Conservation (phyloP, 2,329 filamentous ascomycete genomes). For the Sporothrix curviconia region DNA sequence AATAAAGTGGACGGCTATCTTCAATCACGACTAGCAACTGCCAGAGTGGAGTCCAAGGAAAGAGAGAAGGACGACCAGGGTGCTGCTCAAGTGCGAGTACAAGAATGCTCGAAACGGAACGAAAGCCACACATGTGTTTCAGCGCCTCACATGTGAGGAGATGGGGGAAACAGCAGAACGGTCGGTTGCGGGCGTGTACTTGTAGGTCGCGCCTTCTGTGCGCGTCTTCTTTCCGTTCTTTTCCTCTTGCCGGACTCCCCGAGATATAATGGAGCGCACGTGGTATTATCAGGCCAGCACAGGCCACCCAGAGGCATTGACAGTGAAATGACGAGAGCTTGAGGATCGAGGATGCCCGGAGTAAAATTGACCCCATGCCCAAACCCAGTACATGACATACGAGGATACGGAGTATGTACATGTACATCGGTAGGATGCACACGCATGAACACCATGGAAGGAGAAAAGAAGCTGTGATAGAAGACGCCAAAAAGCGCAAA, state of each 20-base stretch:
- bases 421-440: too few relatives aligned
- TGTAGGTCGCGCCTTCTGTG: not conserved
- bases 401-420: too few relatives aligned
- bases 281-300: constrained; percentile 2
- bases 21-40: not conserved
- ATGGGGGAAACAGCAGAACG: too few relatives aligned
- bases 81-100: too few relatives aligned
- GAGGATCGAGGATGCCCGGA: not conserved
- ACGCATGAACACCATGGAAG: not conserved
- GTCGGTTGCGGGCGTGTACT: too few relatives aligned
- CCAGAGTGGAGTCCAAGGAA: not conserved
- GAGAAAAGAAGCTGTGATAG: not conserved
- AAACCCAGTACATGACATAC: too few relatives aligned
- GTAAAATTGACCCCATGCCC: not conserved
- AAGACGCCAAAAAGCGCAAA: too few relatives aligned
- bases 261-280: constrained; percentile 4
- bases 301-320: constrained; percentile 5
- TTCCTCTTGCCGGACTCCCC: not conserved
- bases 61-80: too few relatives aligned
- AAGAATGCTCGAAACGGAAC: not conserved
- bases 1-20: constrained; percentile 3
- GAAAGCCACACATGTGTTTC: constrained; percentile 6
- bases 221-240: not conserved
- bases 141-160: constrained; percentile 9
- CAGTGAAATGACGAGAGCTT: constrained; percentile 6